Evolutionary conservation across 1,284 basidiomycete species (phyloP).

Genomic region (Ceratobasidium sp.): DNA sequence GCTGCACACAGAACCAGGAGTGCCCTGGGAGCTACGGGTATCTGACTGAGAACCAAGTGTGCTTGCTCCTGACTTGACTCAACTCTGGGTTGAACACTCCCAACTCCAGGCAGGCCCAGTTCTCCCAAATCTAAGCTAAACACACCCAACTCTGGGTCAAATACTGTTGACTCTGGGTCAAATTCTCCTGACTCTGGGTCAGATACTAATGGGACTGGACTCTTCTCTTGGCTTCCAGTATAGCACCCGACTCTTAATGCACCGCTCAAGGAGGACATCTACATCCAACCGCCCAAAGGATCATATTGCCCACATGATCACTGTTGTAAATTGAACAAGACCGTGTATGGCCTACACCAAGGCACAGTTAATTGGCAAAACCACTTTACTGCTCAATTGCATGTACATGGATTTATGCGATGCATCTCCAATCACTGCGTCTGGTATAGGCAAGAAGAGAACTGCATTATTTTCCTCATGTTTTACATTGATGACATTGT

Average conservation of each 20-base stretch:
- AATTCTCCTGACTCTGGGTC: no score
- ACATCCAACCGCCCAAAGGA: conserved; percentile 35
- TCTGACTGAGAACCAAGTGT: no score
- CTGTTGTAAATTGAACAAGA: conserved; percentile 48
- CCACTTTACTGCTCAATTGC: conserved; percentile 51
- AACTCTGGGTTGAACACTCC: no score
- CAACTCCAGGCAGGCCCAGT: no score
- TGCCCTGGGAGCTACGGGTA: no score
- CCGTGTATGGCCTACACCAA: conserved; percentile 58
- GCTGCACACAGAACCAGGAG: no score
- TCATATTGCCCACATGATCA: not conserved
- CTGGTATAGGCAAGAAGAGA: not conserved
- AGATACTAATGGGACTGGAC: no score
- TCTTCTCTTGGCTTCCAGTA: no score
- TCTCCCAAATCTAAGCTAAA: no score
- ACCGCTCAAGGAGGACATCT: conserved; percentile 48
- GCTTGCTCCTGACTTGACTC: no score
- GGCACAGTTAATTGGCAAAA: conserved; percentile 54
- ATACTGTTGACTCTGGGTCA: no score
- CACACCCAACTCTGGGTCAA: no score
- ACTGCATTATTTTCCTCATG: not conserved
- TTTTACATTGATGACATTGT: conserved; percentile 22
- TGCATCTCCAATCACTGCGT: conserved; percentile 20
- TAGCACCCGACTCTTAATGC: conserved; percentile 47
- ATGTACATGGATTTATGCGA: conserved; percentile 10